phyloP scores from a whole-genome alignment of 116 monocot species.

The Zostera marina region DNA sequence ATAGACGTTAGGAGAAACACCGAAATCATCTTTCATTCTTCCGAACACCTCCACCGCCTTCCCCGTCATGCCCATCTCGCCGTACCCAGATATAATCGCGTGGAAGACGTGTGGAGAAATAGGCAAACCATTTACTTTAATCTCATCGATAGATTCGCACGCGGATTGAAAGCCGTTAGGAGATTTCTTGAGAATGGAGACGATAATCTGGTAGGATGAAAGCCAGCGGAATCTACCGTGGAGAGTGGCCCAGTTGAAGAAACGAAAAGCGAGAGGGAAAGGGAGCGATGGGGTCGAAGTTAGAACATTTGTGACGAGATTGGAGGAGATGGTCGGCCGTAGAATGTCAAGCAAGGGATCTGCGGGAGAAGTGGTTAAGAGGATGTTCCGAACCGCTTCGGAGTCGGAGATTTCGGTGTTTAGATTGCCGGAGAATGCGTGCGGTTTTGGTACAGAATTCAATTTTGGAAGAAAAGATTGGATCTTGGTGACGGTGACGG shows the following conservation, averaged over 20 bases:
- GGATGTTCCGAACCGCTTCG: slow-evolving; percentile 27
- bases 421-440: neutral
- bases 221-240: slow-evolving; percentile 22
- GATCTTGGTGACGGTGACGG: neutral
- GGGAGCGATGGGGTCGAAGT: slow-evolving; percentile 12
- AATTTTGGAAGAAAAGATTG: neutral
- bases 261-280: slow-evolving; percentile 22
- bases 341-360: slow-evolving; percentile 21
- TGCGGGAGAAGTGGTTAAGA: slow-evolving; percentile 20
- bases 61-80: slow-evolving; percentile 14
- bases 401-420: slow-evolving; percentile 1
- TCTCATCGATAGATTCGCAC: slow-evolving; percentile 18
- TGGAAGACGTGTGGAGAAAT: slow-evolving; percentile 21
- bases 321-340: slow-evolving; percentile 28
- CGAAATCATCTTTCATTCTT: slow-evolving; percentile 46
- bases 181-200: slow-evolving; percentile 14
- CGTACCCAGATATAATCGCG: slow-evolving; percentile 38
- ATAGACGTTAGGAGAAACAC: slow-evolving; percentile 34
- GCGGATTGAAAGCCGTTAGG: slow-evolving; percentile 9
- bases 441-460: neutral
- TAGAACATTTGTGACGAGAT: slow-evolving; percentile 35
- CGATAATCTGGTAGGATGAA: slow-evolving; percentile 21
- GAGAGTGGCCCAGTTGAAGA: slow-evolving; percentile 40
- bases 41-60: slow-evolving; percentile 50
- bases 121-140: slow-evolving; percentile 4